Base-by-base conservation (phyloP, 306 rosid genomes). In the Gleditsia sinensis region DNA sequence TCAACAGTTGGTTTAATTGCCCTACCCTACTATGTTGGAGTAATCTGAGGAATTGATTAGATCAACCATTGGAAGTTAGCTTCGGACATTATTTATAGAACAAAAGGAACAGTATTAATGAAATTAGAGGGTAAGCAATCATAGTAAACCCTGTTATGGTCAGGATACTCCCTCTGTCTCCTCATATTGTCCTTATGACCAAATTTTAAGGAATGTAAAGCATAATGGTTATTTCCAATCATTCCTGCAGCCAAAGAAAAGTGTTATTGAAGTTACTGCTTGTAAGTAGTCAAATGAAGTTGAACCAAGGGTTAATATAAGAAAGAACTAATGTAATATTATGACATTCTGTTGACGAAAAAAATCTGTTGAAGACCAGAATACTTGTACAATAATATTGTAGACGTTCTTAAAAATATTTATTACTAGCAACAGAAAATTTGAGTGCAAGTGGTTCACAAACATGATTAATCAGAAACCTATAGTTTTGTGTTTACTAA, bases 381-480 rank as follows among this genome's bases (percentile, higher is more conserved):
- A 0, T 13, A 16, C 19, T 45, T 45, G 50, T 45, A 16, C 17
- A 13, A 45, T 16, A 40, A 13, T 13, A 45, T 45, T 45, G 3
- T 1, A 11, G 50, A 16, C 50, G 14, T 45, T 45, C 17, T 45
- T 7, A 14, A 43, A 9, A 20, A 20, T 2, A n/a, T 51, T 36
- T 60, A 60, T 34, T 23, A 30, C 11, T 36, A 14, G 71, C 17
- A 17, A 63, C 21, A 24, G 56, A 78, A 57, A 66, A 60, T 5
- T 66, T 39, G 40, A 70, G 64, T 72, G 67, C 80, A 82, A 56
- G 50, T 78, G 68, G 72, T 53, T 51, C 61, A 72, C 49, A 51
- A 85, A 36, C 25, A 30, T 69, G 73, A 32, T 78, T 56, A 55
- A 39, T 65, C 21, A 17, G 61, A 34, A 67, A 54, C 30, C n/a